Evolutionary conservation across 129 eudicot genomes (phyloP), one percentile per base, ranked within the genome.

Genomic region (Mikania micrantha): DNA sequence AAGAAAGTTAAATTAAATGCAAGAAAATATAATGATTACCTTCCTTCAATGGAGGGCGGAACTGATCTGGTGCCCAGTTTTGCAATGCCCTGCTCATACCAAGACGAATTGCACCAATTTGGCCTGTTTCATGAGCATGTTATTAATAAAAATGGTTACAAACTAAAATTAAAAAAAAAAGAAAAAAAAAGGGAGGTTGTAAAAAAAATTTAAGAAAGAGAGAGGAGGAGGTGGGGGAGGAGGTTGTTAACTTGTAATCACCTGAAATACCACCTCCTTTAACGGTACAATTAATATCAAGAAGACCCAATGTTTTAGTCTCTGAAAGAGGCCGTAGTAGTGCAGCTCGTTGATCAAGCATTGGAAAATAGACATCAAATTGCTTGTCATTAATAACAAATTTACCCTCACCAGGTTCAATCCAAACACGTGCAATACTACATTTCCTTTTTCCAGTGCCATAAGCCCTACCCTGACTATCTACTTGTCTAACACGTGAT

Each of bases 221-320:
- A n/a, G 4, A 29, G 2, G 4, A 52, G n/a, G 1, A 1, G 9
- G 28, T 8, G 13, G 31, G 0, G n/a, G 31, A 7, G 31, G 60
- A n/a, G n/a, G n/a, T n/a, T n/a, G n/a, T n/a, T 21, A 50, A 50
- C 9, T 6, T 9, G 27, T 34, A 20, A 78, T 84, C 39, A 90
- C 97, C 97, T 82, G 95, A 73, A 25, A 84, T 61, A 48, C 98
- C 98, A 16, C 98, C 98, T 66, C 98, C 98, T 84, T 91, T 88
- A 28, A 91, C 98, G 21, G 96, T 88, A 80, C 96, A 91, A 39
- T 29, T 85, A 57, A 91, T 79, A 74, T 91, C 87, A 85, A 90
- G 80, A 73, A 78, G 82, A 41, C 98, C 98, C 79, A 91, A 78
- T 6, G 98, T 88, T 64, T 88, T 88, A 8, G 98, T 91, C 82